Base-by-base conservation (phyloP, 768 basidiomycete species). In the Pulveroboletus frians region DNA sequence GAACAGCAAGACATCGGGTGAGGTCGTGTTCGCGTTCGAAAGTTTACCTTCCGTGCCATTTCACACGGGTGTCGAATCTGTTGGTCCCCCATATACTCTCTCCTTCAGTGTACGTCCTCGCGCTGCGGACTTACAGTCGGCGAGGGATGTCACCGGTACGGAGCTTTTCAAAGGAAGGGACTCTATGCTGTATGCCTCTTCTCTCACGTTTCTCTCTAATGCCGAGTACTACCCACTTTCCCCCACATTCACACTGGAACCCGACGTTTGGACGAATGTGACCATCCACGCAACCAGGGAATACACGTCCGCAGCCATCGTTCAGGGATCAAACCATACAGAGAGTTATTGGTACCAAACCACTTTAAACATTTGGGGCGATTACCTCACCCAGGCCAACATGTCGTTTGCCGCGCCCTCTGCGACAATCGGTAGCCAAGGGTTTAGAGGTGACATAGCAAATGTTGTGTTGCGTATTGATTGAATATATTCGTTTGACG, bases 351-450 rank as follows among this genome's bases (percentile, higher is more conserved):
- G 62, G 58, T 75, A 73, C 58, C 60, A 53, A 40, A 71, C 70
- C n/a, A 58, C 59, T 39, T 43, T 75, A 48, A 63, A 69, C 49
- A 70, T 73, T 13, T 72, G 72, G 71, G 71, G 71, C 11, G 68
- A 67, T 38, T 68, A 69, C 29, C 67, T 72, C 57, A 60, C 56
- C 30, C 53, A 55, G 21, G 71, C 65, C 29, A 74, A 75, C 48
- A 73, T 75, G 70, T 73, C 71, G 3, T 75, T 75, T 46, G 72
- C 72, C 1, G 74, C 74, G 10, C 73, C 73, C 1, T 60, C 71
- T 3, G 55, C 53, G 31, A 55, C 60, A 2, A 67, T 74, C 15
- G 73, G 75, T 1, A 65, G 61, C 14, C 49, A 56, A 29, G 66
- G 68, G 39, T 71, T 76, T 52, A 20, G 43, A 42, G 71, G 71